Conservation (phyloP, 2,329 filamentous ascomycete species). For the Penicillium italicum region DNA sequence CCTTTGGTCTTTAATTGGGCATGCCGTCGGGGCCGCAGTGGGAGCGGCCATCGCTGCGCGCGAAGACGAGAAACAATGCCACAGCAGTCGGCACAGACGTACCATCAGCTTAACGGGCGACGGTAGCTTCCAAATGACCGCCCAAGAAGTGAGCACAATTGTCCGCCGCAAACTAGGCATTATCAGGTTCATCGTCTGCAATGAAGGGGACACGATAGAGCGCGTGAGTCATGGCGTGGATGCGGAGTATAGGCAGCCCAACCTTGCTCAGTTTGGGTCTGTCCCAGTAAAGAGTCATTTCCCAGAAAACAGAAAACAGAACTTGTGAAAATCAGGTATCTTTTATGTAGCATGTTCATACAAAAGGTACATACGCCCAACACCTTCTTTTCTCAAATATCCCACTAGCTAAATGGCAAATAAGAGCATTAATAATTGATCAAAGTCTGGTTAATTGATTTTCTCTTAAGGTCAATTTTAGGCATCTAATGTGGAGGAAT, state of each 20-base stretch:
- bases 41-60: conserved; percentile 68
- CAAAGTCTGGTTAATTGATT: no score
- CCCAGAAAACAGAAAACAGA: no score
- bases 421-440: no score
- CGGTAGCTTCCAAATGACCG: conserved; percentile 77
- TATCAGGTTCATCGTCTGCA: conserved; percentile 78
- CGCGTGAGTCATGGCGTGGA: conserved; percentile 78
- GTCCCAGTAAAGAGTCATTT: no score
- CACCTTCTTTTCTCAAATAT: no score
- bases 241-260: conserved; percentile 54
- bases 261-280: no score
- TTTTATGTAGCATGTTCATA: no score
- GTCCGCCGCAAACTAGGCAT: conserved; percentile 66
- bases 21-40: conserved; percentile 56
- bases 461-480: no score
- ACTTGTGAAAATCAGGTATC: no score
- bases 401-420: no score
- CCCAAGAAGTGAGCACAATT: conserved; percentile 77
- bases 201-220: conserved; percentile 82
- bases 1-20: conserved; percentile 64
- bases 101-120: conserved; percentile 83
- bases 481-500: no score
- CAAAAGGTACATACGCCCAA: no score
- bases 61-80: conserved; percentile 49
- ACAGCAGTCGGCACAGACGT: conserved; percentile 43